These are phyloP conservation scores for Cyphellophora europaea DNA, from an alignment of 2,329 filamentous ascomycete species.

Conservation along the genomic window DNA sequence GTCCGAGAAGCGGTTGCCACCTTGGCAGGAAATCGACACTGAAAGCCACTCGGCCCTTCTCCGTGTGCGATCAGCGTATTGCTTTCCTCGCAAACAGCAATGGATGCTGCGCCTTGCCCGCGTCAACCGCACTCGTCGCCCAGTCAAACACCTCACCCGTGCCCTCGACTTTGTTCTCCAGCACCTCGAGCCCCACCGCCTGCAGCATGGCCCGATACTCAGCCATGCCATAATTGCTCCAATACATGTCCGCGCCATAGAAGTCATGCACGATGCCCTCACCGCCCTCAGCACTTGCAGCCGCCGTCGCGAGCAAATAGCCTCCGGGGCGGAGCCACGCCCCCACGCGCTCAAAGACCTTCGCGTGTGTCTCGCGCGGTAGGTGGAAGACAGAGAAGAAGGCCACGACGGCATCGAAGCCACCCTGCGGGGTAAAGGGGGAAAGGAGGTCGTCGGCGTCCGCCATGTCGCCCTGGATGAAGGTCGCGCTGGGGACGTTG, in stretches of 20 bases:
- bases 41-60: too few species aligned
- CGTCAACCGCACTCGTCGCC: background rate
- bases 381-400: constrained; percentile 1
- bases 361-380: background rate
- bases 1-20: too few species aligned
- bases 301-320: background rate
- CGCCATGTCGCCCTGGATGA: background rate
- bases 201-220: background rate
- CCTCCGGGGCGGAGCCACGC: background rate
- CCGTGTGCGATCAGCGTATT: too few species aligned
- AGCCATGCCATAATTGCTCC: background rate
- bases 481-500: constrained; percentile 3
- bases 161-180: background rate
- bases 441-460: background rate
- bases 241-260: constrained; percentile 1
- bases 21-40: too few species aligned
- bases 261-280: background rate
- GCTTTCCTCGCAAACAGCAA: constrained; percentile 1
- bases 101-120: background rate
- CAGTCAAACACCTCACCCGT: background rate
- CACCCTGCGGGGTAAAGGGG: background rate
- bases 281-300: background rate
- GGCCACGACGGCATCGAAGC: constrained; percentile 1
- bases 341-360: background rate
- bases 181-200: background rate